Evolutionary conservation across 371 early-diverging fungal genomes (phyloP).

Genomic region (Syncephalastrum racemosum): DNA sequence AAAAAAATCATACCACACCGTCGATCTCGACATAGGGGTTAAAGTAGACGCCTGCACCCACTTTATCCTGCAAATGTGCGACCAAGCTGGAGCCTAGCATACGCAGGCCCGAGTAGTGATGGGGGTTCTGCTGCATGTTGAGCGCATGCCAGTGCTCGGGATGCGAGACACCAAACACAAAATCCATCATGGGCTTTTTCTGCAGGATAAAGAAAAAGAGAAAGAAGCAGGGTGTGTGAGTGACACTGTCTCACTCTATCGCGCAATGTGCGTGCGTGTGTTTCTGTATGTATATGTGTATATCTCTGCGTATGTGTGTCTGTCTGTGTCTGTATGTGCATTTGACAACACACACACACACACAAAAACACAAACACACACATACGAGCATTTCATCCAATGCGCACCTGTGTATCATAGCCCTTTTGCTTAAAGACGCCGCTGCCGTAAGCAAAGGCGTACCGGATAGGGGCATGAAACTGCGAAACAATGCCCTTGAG

Average conservation of each 20-base stretch:
- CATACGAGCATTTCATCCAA: too few species aligned
- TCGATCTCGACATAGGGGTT: conserved; percentile 90
- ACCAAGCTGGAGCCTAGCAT: conserved; percentile 73
- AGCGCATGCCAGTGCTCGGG: conserved; percentile 96
- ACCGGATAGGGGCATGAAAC: conserved; percentile 74
- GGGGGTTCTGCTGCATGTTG: conserved; percentile 86
- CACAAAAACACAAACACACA: too few species aligned
- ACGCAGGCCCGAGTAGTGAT: conserved; percentile 85
- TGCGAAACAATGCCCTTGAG: conserved; percentile 57
- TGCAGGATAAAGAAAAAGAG: conserved; percentile 9
- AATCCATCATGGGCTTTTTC: conserved; percentile 87
- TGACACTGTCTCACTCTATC: too few species aligned
- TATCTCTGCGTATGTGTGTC: too few species aligned
- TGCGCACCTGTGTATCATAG: conserved; percentile 66
- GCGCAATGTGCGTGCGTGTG: too few species aligned
- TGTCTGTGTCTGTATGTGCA: too few species aligned
- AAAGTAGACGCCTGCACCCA: conserved; percentile 94
- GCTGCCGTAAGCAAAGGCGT: conserved; percentile 94
- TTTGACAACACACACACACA: too few species aligned
- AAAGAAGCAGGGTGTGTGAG: not conserved
- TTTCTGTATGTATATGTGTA: too few species aligned
- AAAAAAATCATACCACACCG: conserved; percentile 64
- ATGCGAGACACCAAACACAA: conserved; percentile 95
- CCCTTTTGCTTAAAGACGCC: conserved; percentile 90
- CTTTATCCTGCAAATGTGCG: conserved; percentile 73